These are phyloP conservation scores for Dryas integrifolia DNA, from an alignment of 331 rosid genomes.

Conservation along the genomic window DNA sequence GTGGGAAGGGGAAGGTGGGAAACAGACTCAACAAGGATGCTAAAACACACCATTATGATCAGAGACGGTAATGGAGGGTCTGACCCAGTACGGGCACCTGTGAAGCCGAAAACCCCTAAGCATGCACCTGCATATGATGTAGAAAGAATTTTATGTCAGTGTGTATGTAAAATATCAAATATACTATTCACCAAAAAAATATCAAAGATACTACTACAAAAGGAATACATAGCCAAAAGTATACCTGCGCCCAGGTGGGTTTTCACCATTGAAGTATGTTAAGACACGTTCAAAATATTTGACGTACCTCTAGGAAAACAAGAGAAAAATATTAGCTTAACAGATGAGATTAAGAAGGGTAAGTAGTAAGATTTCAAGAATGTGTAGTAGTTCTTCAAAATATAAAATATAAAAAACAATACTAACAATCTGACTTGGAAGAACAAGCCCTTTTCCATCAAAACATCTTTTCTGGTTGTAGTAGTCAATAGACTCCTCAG, in stretches of 20 bases:
- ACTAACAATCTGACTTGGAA: constrained; percentile 99
- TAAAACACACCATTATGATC: constrained; percentile 69
- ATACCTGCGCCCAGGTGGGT: constrained; percentile 93
- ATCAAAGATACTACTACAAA: neutral
- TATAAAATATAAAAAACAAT: constrained; percentile 25
- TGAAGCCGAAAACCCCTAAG: constrained; percentile 97
- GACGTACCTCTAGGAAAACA: constrained; percentile 70
- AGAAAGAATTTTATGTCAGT: constrained; percentile 14
- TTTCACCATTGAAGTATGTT: constrained; percentile 89
- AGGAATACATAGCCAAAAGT: constrained; percentile 17
- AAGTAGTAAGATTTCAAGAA: constrained; percentile 20
- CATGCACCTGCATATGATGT: constrained; percentile 68
- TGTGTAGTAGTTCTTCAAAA: constrained; percentile 11
- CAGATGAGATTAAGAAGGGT: constrained; percentile 4
- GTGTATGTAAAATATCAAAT: neutral
- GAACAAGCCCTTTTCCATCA: constrained; percentile 90
- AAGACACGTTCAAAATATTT: constrained; percentile 85
- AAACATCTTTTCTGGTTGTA: constrained; percentile 94
- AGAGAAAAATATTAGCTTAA: constrained; percentile 19
- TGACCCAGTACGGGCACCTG: constrained; percentile 98
- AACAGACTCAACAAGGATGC: constrained; percentile 6
- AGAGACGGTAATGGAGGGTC: constrained; percentile 90
- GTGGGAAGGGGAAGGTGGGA: neutral
- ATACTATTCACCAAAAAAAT: too few relatives aligned
- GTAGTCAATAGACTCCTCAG: constrained; percentile 97